A percentile compares a stretch with the other conserved stretches of the same genome.
Evolutionary conservation across 306 rosid species (phyloP).

Genomic region (Crotalaria pallida): DNA sequence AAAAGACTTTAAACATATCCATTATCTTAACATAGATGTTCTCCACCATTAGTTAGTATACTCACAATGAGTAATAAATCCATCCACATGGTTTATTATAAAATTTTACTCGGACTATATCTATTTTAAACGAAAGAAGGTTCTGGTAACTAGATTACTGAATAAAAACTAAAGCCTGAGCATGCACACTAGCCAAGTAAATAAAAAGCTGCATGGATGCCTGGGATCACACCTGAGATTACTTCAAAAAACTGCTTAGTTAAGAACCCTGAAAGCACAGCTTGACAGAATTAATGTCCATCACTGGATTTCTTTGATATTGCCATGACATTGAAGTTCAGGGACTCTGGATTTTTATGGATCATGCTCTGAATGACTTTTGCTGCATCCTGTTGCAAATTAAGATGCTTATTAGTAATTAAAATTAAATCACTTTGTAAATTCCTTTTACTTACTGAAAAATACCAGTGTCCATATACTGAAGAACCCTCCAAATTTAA

Average conservation of each 20-base stretch:
- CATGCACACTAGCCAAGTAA: not conserved
- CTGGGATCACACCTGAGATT: not conserved
- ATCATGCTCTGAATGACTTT: constrained; percentile 64
- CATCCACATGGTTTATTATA: not conserved
- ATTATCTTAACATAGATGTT: not conserved
- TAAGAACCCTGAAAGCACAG: not conserved
- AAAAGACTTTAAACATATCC: too few relatives aligned
- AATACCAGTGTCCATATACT: not conserved
- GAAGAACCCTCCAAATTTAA: not conserved
- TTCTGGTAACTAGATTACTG: not conserved
- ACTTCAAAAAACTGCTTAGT: not conserved
- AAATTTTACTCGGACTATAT: not conserved
- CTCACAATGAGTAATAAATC: not conserved
- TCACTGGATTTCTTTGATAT: constrained; percentile 52
- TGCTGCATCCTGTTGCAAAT: constrained; percentile 61
- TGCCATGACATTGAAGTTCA: constrained; percentile 82
- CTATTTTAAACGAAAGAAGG: not conserved
- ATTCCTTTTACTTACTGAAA: not conserved
- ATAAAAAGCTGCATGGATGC: constrained; percentile 12
- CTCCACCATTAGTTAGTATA: not conserved
- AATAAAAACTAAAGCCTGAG: not conserved
- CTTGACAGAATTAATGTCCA: constrained; percentile 10
- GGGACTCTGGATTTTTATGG: constrained; percentile 65
- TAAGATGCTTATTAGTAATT: not conserved
- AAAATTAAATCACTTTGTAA: not conserved